Conservation (phyloP, 2,329 filamentous ascomycete genomes). For the Xenosphaeropsis pyriputrescens region DNA sequence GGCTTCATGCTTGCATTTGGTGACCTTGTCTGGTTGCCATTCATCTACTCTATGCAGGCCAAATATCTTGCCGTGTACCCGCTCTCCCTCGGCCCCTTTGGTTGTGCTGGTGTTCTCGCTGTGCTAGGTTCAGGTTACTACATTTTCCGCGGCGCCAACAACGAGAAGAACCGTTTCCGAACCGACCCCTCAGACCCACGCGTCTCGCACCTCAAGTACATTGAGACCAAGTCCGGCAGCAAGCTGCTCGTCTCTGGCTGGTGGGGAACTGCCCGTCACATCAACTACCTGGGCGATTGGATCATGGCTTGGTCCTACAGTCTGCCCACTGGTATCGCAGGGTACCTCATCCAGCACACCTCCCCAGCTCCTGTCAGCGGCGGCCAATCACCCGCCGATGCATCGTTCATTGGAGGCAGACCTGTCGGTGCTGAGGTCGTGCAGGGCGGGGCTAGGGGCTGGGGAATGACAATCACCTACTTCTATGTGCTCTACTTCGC, state of each 20-base stretch:
- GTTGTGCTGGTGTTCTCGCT: conserved; percentile 47
- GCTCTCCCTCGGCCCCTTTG: conserved; percentile 55
- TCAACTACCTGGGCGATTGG: conserved; percentile 96
- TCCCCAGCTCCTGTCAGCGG: conserved; percentile 32
- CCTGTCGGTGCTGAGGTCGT: conserved; percentile 50
- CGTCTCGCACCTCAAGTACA: conserved; percentile 69
- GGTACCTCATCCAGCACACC: conserved; percentile 52
- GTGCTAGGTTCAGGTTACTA: conserved; percentile 64
- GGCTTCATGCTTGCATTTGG: conserved; percentile 92
- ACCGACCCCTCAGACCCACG: conserved; percentile 70
- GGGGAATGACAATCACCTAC: conserved; percentile 81
- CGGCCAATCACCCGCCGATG: conserved; percentile 29
- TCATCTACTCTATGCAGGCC: conserved; percentile 72
- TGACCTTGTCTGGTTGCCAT: conserved; percentile 86
- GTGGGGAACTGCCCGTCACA: conserved; percentile 86
- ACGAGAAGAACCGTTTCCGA: conserved; percentile 88
- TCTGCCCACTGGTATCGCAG: conserved; percentile 72
- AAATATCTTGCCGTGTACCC: conserved; percentile 78
- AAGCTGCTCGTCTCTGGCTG: conserved; percentile 74
- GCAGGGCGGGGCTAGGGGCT: conserved; percentile 61
- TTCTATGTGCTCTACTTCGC: conserved; percentile 93
- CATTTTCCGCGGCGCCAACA: conserved; percentile 90
- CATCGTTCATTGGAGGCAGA: conserved; percentile 32
- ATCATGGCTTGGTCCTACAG: conserved; percentile 85
- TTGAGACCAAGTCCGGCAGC: conserved; percentile 71